Conservation (phyloP, 805 yeast genomes). For the Wickerhamiella sergipiensis region DNA sequence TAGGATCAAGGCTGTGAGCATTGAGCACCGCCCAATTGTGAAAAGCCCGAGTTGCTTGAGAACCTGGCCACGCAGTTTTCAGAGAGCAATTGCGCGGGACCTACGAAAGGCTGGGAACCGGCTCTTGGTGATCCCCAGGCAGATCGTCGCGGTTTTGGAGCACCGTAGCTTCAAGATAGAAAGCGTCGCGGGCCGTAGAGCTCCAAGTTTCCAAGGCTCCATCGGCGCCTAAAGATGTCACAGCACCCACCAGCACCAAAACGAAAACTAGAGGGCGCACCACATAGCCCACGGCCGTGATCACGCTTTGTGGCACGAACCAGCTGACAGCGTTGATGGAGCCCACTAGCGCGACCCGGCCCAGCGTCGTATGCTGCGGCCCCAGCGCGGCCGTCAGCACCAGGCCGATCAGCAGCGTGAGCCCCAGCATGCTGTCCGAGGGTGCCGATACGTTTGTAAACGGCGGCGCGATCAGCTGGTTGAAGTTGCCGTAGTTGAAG, state of each 20-base stretch:
- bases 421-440: not conserved
- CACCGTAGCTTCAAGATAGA: constrained; percentile 5
- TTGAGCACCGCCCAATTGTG: no score
- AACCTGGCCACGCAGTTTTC: no score
- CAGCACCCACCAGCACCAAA: not conserved
- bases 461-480: not conserved
- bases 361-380: not conserved
- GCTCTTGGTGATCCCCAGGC: no score
- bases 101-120: no score
- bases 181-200: constrained; percentile 1
- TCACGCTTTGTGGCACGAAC: not conserved
- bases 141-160: constrained; percentile 4
- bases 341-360: not conserved
- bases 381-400: not conserved
- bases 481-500: not conserved
- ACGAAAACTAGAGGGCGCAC: not conserved
- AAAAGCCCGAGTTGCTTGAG: no score
- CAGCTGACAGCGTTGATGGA: not conserved
- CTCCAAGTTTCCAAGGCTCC: not conserved
- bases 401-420: not conserved
- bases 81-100: no score
- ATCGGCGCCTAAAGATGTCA: not conserved
- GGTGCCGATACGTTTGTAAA: not conserved
- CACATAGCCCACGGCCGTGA: not conserved
- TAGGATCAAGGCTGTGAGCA: no score